A percentile compares a stretch with the other conserved stretches of the same genome.
phyloP scores from a whole-genome alignment of 805 yeast species.

The Metschnikowia cerradonensis region DNA sequence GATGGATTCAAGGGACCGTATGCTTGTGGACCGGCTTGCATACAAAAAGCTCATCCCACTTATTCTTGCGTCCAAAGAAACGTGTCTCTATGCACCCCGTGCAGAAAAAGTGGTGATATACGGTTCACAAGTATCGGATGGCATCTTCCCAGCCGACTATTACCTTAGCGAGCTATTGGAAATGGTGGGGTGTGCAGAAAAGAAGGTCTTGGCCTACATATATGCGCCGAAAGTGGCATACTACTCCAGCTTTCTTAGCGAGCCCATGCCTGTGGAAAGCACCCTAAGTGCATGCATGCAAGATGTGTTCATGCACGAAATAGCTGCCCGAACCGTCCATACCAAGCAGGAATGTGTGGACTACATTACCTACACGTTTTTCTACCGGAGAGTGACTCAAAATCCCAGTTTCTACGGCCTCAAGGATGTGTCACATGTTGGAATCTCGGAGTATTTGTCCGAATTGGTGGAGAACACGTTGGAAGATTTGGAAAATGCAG shows the following conservation, averaged over 20 bases:
- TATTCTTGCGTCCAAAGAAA: slow-evolving; percentile 60
- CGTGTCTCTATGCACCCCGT: slow-evolving; percentile 46
- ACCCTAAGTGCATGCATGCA: slow-evolving; percentile 52
- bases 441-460: slow-evolving; percentile 77
- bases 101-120: slow-evolving; percentile 57
- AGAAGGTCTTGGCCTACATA: slow-evolving; percentile 52
- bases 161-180: slow-evolving; percentile 60
- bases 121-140: slow-evolving; percentile 67
- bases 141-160: slow-evolving; percentile 45
- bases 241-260: slow-evolving; percentile 65
- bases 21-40: slow-evolving; percentile 52
- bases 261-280: slow-evolving; percentile 84
- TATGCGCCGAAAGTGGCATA: slow-evolving; percentile 52
- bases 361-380: slow-evolving; percentile 81
- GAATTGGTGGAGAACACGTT: slow-evolving; percentile 74
- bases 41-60: slow-evolving; percentile 48
- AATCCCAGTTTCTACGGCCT: slow-evolving; percentile 93
- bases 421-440: slow-evolving; percentile 55
- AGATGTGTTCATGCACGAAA: slow-evolving; percentile 71
- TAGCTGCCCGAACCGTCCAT: slow-evolving; percentile 59
- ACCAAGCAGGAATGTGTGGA: slow-evolving; percentile 84
- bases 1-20: slow-evolving; percentile 54
- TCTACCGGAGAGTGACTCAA: slow-evolving; percentile 71
- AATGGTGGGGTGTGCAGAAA: slow-evolving; percentile 49
- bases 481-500: slow-evolving; percentile 56